Percentiles rank a stretch among this genome's conserved stretches.
phyloP scores from a whole-genome alignment of 257 asterid species.

The Solanum okadae region DNA sequence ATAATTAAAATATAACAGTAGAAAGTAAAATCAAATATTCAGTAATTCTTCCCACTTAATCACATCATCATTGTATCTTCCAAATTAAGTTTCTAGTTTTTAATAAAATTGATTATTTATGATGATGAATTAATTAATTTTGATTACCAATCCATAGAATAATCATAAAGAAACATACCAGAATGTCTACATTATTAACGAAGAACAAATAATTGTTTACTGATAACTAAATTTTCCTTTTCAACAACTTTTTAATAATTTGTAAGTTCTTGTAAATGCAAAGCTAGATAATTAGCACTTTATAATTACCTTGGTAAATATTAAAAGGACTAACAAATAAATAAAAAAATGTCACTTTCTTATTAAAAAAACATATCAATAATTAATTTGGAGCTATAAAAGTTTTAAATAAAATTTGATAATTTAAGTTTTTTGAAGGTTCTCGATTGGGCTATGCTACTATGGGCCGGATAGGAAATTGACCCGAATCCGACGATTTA shows the following conservation, averaged over 20 bases:
- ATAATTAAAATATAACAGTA: neutral
- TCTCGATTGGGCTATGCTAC: neutral
- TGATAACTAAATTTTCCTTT: neutral
- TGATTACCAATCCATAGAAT: neutral
- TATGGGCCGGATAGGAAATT: neutral
- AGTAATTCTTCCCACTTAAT: neutral
- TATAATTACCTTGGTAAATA: neutral
- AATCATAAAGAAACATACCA: neutral
- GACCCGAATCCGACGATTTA: neutral
- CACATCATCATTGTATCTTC: neutral
- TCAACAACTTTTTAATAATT: neutral
- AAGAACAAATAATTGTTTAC: neutral
- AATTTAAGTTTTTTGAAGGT: neutral
- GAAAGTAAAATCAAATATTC: neutral
- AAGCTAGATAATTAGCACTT: neutral
- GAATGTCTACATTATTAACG: neutral
- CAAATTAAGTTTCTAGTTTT: neutral
- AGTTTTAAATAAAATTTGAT: neutral
- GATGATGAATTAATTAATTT: neutral
- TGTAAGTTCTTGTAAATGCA: neutral
- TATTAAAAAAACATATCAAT: neutral
- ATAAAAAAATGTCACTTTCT: neutral
- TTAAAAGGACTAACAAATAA: neutral
- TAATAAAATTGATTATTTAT: neutral
- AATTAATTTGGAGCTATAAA: neutral